Percentiles rank a stretch among this genome's conserved stretches.
Conservation (phyloP, 2,329 filamentous ascomycete genomes). For the Rutstroemia sp. region DNA sequence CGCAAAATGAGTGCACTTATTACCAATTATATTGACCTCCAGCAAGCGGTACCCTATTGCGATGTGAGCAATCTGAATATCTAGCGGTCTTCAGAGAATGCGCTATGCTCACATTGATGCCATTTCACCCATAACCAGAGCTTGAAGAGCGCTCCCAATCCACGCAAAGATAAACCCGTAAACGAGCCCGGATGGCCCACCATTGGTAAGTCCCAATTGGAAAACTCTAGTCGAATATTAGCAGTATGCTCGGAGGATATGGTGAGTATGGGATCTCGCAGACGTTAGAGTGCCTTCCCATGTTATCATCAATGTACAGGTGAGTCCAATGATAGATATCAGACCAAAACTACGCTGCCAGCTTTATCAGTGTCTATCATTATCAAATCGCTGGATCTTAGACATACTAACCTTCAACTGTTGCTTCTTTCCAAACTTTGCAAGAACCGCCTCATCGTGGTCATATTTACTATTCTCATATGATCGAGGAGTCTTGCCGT, state of each 20-base stretch:
- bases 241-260: neutral
- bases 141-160: conserved; percentile 4
- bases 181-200: conserved; percentile 1
- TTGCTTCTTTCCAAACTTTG: conserved; percentile 9
- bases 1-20: neutral
- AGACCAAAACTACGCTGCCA: conserved; percentile 1
- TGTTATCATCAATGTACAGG: neutral
- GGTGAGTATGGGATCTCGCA: neutral
- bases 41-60: conserved; percentile 16
- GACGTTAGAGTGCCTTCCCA: conserved; percentile 3
- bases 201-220: conserved; percentile 3
- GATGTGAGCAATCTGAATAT: neutral
- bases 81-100: neutral
- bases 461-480: neutral
- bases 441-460: conserved; percentile 9
- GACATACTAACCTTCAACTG: conserved; percentile 1
- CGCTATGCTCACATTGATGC: conserved; percentile 13
- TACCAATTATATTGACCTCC: conserved; percentile 11
- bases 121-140: conserved; percentile 9
- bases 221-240: neutral
- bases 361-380: neutral
- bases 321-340: neutral
- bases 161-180: conserved; percentile 5
- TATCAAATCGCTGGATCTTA: neutral
- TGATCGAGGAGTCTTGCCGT: neutral